A percentile compares a stretch with the other conserved stretches of the same genome.
Evolutionary conservation across 345 rosid species (phyloP).

Genomic region (Euphorbia peplus): DNA sequence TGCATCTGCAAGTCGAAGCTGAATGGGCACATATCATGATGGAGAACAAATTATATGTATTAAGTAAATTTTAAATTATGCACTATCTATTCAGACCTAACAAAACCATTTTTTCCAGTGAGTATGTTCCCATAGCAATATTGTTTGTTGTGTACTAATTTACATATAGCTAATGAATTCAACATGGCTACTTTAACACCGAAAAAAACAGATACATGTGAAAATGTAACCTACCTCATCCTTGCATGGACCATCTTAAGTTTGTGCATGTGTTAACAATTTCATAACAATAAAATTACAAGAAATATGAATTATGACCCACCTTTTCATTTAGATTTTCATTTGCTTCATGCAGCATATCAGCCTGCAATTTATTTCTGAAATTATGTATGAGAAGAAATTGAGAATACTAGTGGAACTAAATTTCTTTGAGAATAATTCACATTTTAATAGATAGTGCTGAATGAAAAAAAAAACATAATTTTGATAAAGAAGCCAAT

Average conservation of each 20-base stretch:
- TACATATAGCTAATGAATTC: not conserved
- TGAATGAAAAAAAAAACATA: not conserved
- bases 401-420: not conserved
- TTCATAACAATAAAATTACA: not conserved
- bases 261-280: not conserved
- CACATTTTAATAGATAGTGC: not conserved
- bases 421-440: not conserved
- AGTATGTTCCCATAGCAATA: conserved; percentile 11
- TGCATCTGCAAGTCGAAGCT: conserved; percentile 32
- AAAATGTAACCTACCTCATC: not conserved
- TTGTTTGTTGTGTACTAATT: not conserved
- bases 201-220: not conserved
- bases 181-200: not conserved
- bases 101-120: not conserved
- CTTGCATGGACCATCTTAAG: not conserved
- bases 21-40: conserved; percentile 36
- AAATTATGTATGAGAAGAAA: conserved; percentile 17
- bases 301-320: not conserved
- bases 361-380: conserved; percentile 52
- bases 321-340: conserved; percentile 24
- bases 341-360: conserved; percentile 43
- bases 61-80: not conserved
- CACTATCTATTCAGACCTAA: not conserved
- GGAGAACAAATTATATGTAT: conserved; percentile 18
- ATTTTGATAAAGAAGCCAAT: conserved; percentile 5